These are phyloP conservation scores for Sonneratia caseolaris DNA, from an alignment of 345 rosid genomes.

Conservation along the genomic window DNA sequence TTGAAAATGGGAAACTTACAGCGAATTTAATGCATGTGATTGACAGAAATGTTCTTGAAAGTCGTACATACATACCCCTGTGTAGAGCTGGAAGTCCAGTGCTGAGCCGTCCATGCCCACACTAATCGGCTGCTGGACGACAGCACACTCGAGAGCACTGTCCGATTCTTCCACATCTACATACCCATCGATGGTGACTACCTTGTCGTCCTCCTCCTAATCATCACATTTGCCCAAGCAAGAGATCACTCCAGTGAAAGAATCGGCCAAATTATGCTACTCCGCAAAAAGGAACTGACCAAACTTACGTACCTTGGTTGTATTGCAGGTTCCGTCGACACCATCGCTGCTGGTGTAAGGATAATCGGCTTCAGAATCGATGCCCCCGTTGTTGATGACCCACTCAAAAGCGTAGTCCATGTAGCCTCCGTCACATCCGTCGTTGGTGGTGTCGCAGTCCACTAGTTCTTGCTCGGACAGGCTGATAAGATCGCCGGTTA, in stretches of 20 bases:
- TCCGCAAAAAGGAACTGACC: no score
- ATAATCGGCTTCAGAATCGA: conserved; percentile 47
- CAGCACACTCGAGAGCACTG: conserved; percentile 52
- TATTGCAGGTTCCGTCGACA: conserved; percentile 41
- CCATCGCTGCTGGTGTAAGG: conserved; percentile 37
- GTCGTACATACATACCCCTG: conserved; percentile 29
- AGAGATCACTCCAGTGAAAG: no score
- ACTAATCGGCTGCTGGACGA: conserved; percentile 59
- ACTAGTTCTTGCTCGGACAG: conserved; percentile 69
- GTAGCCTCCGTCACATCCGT: conserved; percentile 70
- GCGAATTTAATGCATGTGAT: no score
- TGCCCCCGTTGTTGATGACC: conserved; percentile 58
- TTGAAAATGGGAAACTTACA: no score
- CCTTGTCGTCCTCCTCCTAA: conserved; percentile 40
- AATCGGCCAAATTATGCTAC: no score
- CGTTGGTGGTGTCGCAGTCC: conserved; percentile 46
- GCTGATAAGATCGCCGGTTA: conserved; percentile 43
- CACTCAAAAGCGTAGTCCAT: conserved; percentile 77
- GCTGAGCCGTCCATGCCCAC: conserved; percentile 72
- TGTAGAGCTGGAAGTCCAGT: conserved; percentile 64
- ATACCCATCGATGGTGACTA: conserved; percentile 56
- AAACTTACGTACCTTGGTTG: conserved; percentile 31
- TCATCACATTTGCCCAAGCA: background rate
- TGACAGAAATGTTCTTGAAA: no score
- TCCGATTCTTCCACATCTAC: conserved; percentile 51